phyloP scores from a whole-genome alignment of 176 grass and related monocot genomes.

The Paspalum vaginatum region DNA sequence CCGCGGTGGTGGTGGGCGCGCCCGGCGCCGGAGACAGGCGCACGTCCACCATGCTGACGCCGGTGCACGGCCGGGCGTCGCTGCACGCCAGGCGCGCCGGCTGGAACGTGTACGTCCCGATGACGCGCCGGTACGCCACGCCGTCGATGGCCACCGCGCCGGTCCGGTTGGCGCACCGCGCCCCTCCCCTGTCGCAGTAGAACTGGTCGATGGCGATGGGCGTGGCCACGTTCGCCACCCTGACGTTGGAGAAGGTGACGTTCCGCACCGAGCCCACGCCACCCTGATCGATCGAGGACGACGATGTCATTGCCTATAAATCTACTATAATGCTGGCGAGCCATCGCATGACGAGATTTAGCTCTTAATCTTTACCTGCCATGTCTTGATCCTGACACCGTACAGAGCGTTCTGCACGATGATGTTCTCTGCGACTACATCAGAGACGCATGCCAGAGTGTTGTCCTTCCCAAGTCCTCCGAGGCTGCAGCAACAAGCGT shows the following conservation, averaged over 20 bases:
- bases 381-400: slow-evolving; percentile 85
- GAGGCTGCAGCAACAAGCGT: slow-evolving; percentile 40
- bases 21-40: slow-evolving; percentile 39
- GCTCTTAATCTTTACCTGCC: slow-evolving; percentile 45
- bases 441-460: slow-evolving; percentile 73
- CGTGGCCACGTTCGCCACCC: slow-evolving; percentile 59
- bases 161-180: slow-evolving; percentile 59
- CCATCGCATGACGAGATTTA: neutral
- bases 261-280: slow-evolving; percentile 74
- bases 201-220: slow-evolving; percentile 80
- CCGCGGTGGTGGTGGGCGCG: neutral
- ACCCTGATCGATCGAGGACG: slow-evolving; percentile 44
- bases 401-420: slow-evolving; percentile 66
- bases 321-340: neutral
- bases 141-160: slow-evolving; percentile 59
- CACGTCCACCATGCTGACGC: slow-evolving; percentile 57
- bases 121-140: slow-evolving; percentile 55
- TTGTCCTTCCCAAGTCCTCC: slow-evolving; percentile 69
- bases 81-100: slow-evolving; percentile 73
- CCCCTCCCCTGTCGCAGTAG: slow-evolving; percentile 64
- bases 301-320: neutral
- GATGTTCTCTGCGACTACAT: slow-evolving; percentile 60
- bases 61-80: slow-evolving; percentile 62
- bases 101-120: slow-evolving; percentile 63
- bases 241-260: slow-evolving; percentile 69